Evolutionary conservation across 2,329 filamentous ascomycete species (phyloP), one percentile per base, ranked within the genome.

Genomic region (Xylaria sp.): DNA sequence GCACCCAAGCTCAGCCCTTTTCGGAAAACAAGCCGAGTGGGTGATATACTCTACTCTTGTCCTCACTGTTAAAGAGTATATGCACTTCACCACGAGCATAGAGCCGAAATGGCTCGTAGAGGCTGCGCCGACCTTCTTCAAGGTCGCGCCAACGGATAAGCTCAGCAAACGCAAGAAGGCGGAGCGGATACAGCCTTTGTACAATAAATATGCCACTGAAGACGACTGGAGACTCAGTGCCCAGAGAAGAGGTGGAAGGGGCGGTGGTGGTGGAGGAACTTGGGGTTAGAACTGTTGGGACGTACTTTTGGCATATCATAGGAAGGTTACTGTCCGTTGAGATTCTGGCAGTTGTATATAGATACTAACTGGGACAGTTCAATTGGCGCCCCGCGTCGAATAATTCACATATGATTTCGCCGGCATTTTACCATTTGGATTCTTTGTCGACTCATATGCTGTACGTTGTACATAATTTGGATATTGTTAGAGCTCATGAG

Each of bases 111-210:
- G 90, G 90, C 87, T 99, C 25, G 94, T 98, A 0, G 94, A 98
- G 76, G 95, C 94, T 13, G 96, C 97, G n/a, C 96, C 97, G 10
- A 98, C 94, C 0, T 99, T 98, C 84, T 99, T 98, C 89, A 97
- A 97, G 86, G 94, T 98, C 4, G 95, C 96, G 20, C 90, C 93
- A 0, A 95, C 92, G 43, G 94, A 98, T 78, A 86, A 89, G 65
- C 82, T 99, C 76, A 95, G 92, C 72, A 98, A 97, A 86, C 85
- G 96, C 77, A 96, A 97, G 88, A 92, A 93, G 85, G 93, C 93
- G 0, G 96, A 99, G 86, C 87, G 95, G 66, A 98, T 99, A 64
- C 93, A 97, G 84, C 96, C 96, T 52, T 81, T 99, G 82, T 94
- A 98, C 80, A 98, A 98, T 79, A 92, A 94, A 79, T 98, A 93